phyloP scores from a whole-genome alignment of 768 basidiomycete genomes.

The Exidia glandulosa region DNA sequence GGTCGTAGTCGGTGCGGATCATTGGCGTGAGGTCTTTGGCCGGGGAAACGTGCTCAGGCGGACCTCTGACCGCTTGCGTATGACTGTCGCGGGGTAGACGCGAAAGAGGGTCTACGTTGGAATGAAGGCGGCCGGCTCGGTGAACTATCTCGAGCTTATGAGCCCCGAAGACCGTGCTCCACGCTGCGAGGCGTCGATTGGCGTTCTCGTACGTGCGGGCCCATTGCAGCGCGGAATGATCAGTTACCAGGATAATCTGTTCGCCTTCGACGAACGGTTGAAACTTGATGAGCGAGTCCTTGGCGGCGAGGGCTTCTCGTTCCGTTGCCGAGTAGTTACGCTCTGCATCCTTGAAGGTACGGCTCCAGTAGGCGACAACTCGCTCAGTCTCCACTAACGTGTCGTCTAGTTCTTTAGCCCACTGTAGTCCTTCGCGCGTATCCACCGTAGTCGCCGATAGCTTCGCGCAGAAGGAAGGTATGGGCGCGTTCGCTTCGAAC shows the following conservation, averaged over 20 bases:
- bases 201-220: no score
- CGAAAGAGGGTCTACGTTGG: conserved; percentile 31
- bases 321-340: no score
- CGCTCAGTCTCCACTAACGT: conserved; percentile 22
- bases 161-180: conserved; percentile 26
- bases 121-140: conserved; percentile 27
- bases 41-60: no score
- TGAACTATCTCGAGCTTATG: conserved; percentile 26
- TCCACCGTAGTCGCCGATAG: conserved; percentile 5
- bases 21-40: conserved; percentile 2
- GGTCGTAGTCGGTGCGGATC: background rate
- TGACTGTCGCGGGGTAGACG: conserved; percentile 16
- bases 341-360: no score
- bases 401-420: conserved; percentile 17
- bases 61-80: conserved; percentile 4
- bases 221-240: no score
- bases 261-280: no score
- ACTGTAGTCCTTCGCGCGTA: background rate
- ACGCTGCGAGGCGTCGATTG: conserved; percentile 24
- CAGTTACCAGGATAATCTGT: no score
- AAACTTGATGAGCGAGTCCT: no score
- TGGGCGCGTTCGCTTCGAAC: background rate
- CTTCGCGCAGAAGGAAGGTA: no score
- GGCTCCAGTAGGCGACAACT: conserved; percentile 24
- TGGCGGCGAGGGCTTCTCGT: no score